Evolutionary conservation across 441 rosid genomes (phyloP).

Genomic region (Syzygium syzygioides): DNA sequence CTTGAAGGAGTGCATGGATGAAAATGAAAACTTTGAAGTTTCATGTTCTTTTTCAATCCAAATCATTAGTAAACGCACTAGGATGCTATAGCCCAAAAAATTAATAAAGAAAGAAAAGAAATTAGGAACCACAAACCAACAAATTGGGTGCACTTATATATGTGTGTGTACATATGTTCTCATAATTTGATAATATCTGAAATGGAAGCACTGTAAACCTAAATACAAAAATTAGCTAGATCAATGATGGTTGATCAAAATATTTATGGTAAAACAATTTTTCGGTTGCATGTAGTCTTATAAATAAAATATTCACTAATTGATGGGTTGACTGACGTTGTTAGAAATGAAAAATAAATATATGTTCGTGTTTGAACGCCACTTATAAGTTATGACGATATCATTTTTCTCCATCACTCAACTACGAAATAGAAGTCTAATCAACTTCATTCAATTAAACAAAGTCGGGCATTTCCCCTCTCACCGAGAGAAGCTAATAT

Average conservation of each 20-base stretch:
- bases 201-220: not conserved
- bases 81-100: not conserved
- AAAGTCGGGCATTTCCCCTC: not conserved
- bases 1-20: not conserved
- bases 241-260: not conserved
- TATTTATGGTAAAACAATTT: not conserved
- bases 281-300: not conserved
- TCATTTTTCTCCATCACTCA: not conserved
- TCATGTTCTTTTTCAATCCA: not conserved
- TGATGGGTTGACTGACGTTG: not conserved
- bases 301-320: not conserved
- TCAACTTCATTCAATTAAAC: not conserved
- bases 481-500: not conserved
- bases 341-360: not conserved
- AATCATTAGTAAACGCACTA: not conserved
- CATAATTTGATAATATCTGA: not conserved
- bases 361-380: not conserved
- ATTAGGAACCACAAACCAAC: not conserved
- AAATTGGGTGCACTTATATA: not conserved
- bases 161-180: not conserved
- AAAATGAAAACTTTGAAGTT: not conserved
- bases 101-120: not conserved
- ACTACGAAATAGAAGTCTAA: not conserved
- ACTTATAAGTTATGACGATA: not conserved
- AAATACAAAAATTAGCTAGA: not conserved